These are phyloP conservation scores for Endocladia muricata DNA, from an alignment of 31 red algal genomes.

Conservation along the genomic window DNA sequence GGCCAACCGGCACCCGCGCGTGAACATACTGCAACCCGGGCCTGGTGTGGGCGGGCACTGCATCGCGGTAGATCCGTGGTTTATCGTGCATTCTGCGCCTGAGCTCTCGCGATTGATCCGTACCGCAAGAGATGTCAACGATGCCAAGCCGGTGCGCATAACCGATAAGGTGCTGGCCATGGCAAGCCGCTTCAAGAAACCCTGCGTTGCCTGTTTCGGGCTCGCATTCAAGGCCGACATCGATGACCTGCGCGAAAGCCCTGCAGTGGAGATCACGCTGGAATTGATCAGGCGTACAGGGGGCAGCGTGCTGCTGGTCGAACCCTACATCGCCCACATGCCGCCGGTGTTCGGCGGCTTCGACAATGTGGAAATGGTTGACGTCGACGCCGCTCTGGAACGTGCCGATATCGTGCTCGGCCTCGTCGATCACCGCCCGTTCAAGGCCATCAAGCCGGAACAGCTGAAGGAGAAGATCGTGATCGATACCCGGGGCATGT, in stretches of 20 bases:
- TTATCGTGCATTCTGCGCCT: neutral
- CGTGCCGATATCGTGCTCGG: too few species aligned
- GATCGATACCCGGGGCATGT: too few species aligned
- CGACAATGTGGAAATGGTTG: too few species aligned
- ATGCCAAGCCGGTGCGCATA: neutral
- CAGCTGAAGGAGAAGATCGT: too few species aligned
- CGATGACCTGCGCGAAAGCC: constrained; percentile 5
- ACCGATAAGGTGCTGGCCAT: neutral
- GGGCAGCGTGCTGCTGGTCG: too few species aligned
- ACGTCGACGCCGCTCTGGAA: too few species aligned
- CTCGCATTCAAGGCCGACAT: constrained; percentile 15
- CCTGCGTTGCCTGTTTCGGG: neutral
- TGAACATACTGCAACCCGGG: constrained; percentile 2
- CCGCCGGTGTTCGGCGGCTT: too few species aligned
- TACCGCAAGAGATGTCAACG: constrained; percentile 1
- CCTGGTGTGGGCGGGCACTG: constrained; percentile 23
- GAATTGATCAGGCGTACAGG: too few species aligned
- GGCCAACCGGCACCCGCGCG: neutral
- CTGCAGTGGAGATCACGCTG: neutral
- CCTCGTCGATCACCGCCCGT: too few species aligned
- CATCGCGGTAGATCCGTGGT: constrained; percentile 14
- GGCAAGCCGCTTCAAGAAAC: neutral
- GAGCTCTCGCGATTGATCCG: neutral
- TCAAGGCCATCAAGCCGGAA: too few species aligned
- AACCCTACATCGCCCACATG: too few species aligned